Evolutionary conservation across 2,329 filamentous ascomycete genomes (phyloP).

Genomic region (Beauveria sp.): DNA sequence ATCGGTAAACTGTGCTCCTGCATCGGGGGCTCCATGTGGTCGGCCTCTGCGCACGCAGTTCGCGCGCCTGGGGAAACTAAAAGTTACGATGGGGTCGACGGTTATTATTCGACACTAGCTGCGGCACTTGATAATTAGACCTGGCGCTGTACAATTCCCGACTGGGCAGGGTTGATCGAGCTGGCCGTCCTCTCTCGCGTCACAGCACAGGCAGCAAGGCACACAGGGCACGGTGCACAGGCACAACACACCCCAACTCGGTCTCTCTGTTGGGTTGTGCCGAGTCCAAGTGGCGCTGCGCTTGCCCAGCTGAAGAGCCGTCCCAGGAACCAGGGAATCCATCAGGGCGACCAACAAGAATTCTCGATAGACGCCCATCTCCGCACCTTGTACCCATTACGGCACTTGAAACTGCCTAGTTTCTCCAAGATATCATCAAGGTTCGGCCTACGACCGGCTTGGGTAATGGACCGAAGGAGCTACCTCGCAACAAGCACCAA

Average conservation of each 20-base stretch:
- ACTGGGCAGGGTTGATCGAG: background rate
- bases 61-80: background rate
- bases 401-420: no score
- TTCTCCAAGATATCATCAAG: no score
- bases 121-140: background rate
- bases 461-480: background rate
- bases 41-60: background rate
- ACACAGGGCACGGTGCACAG: background rate
- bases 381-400: background rate
- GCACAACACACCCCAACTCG: background rate
- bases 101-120: background rate
- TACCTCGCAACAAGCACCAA: background rate
- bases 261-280: background rate
- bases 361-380: constrained; percentile 5
- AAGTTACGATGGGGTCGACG: background rate
- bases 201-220: background rate
- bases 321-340: background rate
- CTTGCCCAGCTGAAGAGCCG: background rate
- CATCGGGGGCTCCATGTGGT: background rate
- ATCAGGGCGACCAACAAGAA: constrained; percentile 1
- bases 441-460: background rate
- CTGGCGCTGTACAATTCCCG: background rate
- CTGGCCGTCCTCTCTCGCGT: background rate
- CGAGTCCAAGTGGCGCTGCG: constrained; percentile 4
- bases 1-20: background rate